Conservation (phyloP, 2,329 filamentous ascomycete species). For the Calonectria honghensis region DNA sequence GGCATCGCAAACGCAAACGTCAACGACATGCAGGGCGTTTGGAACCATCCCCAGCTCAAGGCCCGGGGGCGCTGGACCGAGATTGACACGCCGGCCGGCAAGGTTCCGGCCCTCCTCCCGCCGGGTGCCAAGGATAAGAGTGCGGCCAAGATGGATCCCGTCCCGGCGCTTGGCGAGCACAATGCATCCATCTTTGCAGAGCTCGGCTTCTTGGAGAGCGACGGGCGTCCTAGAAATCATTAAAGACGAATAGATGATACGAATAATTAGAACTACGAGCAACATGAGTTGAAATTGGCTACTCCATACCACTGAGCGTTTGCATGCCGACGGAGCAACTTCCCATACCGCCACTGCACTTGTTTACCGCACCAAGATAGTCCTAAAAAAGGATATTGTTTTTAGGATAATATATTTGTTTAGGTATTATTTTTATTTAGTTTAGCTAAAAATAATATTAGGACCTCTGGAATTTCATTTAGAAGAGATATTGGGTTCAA, state of each 20-base stretch:
- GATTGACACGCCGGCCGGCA: conserved; percentile 67
- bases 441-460: too few relatives aligned
- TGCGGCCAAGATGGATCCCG: conserved; percentile 63
- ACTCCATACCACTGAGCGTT: not conserved
- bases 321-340: too few relatives aligned
- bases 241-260: not conserved
- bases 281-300: not conserved
- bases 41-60: conserved; percentile 71
- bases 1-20: conserved; percentile 74
- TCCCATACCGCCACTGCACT: too few relatives aligned
- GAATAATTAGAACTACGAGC: not conserved
- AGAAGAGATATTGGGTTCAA: too few relatives aligned
- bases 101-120: conserved; percentile 69
- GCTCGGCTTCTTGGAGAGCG: conserved; percentile 26
- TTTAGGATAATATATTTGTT: too few relatives aligned
- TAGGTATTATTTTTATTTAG: too few relatives aligned
- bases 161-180: conserved; percentile 71
- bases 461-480: too few relatives aligned
- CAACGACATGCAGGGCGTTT: conserved; percentile 73
- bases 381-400: too few relatives aligned
- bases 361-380: too few relatives aligned
- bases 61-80: conserved; percentile 71
- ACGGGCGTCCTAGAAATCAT: not conserved
- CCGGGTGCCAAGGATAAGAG: conserved; percentile 62
- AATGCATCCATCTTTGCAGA: conserved; percentile 55